Evolutionary conservation across 345 rosid genomes (phyloP).

Genomic region (Psidium guajava): DNA sequence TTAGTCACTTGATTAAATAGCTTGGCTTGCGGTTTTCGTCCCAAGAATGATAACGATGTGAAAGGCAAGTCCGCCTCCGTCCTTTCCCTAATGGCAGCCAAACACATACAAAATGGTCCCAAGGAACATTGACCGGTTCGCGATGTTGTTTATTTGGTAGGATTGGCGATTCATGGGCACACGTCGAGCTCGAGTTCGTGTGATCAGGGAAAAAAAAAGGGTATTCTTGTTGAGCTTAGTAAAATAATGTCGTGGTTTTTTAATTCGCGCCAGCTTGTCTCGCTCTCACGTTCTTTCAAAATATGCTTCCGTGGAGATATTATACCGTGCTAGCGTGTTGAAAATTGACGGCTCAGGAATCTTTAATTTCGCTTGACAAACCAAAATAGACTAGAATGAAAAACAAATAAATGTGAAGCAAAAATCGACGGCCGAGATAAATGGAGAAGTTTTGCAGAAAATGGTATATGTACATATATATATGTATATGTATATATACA

Average conservation of each 20-base stretch:
- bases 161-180: neutral
- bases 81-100: neutral
- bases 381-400: neutral
- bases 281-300: neutral
- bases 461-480: no score
- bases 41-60: neutral
- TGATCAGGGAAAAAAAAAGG: neutral
- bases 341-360: neutral
- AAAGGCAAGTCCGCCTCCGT: neutral
- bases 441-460: neutral
- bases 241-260: neutral
- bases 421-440: neutral
- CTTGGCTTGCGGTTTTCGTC: neutral
- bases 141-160: neutral
- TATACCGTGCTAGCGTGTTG: neutral
- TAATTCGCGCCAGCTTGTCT: neutral
- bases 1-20: neutral
- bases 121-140: neutral
- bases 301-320: neutral
- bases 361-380: neutral
- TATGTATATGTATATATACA: no score
- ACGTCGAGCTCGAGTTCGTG: neutral
- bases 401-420: neutral
- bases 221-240: neutral
- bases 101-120: neutral